Percentiles rank a stretch among this genome's conserved stretches.
Conservation (phyloP, 2,329 filamentous ascomycete genomes). For the Microascus cirrosus region DNA sequence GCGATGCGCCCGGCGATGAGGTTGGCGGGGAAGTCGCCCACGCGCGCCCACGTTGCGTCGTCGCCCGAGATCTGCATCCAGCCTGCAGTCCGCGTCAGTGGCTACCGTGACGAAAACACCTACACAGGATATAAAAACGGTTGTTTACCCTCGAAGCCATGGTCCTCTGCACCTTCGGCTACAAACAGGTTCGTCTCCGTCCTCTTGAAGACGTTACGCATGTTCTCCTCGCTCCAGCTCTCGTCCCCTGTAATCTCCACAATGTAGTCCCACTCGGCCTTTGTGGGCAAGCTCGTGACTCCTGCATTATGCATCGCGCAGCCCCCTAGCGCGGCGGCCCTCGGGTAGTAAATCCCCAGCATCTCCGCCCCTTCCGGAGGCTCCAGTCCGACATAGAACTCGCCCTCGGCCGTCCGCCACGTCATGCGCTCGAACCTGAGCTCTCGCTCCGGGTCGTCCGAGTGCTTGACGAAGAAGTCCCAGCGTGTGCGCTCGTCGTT, state of each 20-base stretch:
- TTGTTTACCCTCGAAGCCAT: constrained; percentile 31
- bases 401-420: constrained; percentile 11
- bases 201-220: constrained; percentile 43
- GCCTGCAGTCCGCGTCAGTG: background rate
- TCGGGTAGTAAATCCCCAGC: constrained; percentile 26
- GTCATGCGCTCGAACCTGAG: constrained; percentile 17
- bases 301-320: constrained; percentile 20
- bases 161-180: constrained; percentile 23
- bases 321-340: constrained; percentile 23
- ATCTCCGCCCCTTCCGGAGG: constrained; percentile 18
- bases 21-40: constrained; percentile 30
- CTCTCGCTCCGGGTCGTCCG: constrained; percentile 36
- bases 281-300: constrained; percentile 16
- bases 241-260: constrained; percentile 27
- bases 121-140: background rate
- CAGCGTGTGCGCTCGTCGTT: constrained; percentile 38
- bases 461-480: constrained; percentile 51
- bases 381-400: constrained; percentile 5
- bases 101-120: background rate
- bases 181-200: constrained; percentile 45
- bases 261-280: constrained; percentile 24
- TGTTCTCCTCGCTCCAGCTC: constrained; percentile 35
- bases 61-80: background rate
- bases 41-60: background rate
- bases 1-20: constrained; percentile 28